phyloP scores from a whole-genome alignment of 805 yeast species.

The Vanderwaltozyma polyspora region DNA sequence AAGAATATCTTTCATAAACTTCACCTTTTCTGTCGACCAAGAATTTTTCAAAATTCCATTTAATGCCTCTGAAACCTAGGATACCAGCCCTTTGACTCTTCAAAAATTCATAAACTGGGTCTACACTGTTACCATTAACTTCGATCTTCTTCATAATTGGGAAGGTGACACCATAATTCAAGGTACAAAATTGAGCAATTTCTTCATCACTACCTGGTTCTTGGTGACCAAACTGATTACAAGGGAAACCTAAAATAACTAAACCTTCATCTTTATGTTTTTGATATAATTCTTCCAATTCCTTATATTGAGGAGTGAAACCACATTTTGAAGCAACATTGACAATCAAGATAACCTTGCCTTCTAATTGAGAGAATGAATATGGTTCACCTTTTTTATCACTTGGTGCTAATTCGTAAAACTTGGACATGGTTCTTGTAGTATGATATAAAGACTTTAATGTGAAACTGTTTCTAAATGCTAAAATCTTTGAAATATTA shows the following conservation, averaged over 20 bases:
- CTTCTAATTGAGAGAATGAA: slow-evolving; percentile 51
- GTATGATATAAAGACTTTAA: too few relatives aligned
- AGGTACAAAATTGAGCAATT: slow-evolving; percentile 57
- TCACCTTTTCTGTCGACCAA: slow-evolving; percentile 42
- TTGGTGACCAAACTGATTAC: slow-evolving; percentile 81
- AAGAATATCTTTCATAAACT: slow-evolving; percentile 52
- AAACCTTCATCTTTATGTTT: slow-evolving; percentile 54
- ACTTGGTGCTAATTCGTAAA: slow-evolving; percentile 55
- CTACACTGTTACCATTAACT: slow-evolving; percentile 75
- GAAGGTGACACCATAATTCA: slow-evolving; percentile 85
- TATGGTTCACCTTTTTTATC: slow-evolving; percentile 49
- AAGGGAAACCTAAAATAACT: slow-evolving; percentile 73
- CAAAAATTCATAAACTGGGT: slow-evolving; percentile 69
- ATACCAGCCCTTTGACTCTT: slow-evolving; percentile 50
- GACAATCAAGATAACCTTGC: slow-evolving; percentile 74
- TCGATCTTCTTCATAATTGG: slow-evolving; percentile 78
- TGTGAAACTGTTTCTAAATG: too few relatives aligned
- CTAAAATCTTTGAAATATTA: too few relatives aligned
- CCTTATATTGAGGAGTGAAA: slow-evolving; percentile 67
- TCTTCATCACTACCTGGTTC: slow-evolving; percentile 64
- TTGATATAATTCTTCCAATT: slow-evolving; percentile 55
- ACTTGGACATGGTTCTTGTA: slow-evolving; percentile 28
- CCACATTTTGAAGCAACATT: slow-evolving; percentile 86
- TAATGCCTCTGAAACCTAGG: slow-evolving; percentile 60
- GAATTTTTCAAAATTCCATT: slow-evolving; percentile 78